Percentiles rank a stretch among this genome's conserved stretches.
Evolutionary conservation across 257 asterid genomes (phyloP).

Genomic region (Przewalskia tangutica): DNA sequence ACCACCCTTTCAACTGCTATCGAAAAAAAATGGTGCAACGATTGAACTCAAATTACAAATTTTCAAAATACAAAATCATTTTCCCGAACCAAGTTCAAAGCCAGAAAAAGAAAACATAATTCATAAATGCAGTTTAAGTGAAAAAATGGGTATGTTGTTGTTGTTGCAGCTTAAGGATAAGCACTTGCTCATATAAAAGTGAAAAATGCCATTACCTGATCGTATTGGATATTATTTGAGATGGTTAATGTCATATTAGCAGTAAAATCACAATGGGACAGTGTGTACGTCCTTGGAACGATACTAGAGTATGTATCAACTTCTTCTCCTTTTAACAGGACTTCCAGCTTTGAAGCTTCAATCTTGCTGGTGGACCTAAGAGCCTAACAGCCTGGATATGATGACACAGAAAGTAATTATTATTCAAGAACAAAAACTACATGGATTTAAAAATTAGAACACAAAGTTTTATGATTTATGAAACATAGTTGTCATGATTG

Average conservation of each 20-base stretch:
- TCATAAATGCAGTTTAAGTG: background rate
- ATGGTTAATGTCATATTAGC: constrained; percentile 51
- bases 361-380: constrained; percentile 88
- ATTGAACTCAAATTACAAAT: background rate
- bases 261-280: constrained; percentile 90
- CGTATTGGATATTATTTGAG: constrained; percentile 54
- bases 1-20: constrained; percentile 79
- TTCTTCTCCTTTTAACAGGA: constrained; percentile 52
- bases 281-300: constrained; percentile 78
- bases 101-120: background rate
- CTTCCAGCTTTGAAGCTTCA: constrained; percentile 78
- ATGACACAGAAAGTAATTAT: background rate
- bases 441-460: background rate
- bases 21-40: background rate
- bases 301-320: constrained; percentile 24
- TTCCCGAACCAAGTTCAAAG: background rate
- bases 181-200: background rate
- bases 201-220: constrained; percentile 42
- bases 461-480: background rate
- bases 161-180: background rate
- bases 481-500: background rate
- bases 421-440: background rate
- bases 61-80: background rate
- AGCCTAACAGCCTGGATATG: constrained; percentile 59
- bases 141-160: too few relatives aligned